Evolutionary conservation across 1,139 yeast genomes (phyloP), one percentile per base, ranked within the genome.

Genomic region (Candida sp.): DNA sequence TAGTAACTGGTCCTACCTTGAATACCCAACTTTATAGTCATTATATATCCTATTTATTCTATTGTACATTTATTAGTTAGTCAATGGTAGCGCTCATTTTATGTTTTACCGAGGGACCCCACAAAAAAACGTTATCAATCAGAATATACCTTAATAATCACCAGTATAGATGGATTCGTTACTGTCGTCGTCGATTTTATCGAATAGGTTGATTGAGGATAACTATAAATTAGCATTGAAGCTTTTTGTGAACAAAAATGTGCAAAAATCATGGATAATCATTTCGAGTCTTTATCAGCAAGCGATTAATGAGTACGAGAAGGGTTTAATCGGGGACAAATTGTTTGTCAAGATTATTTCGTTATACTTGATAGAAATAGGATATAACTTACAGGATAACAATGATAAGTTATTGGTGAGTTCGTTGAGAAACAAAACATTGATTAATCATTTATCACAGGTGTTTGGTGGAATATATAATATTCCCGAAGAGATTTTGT

Each of bases 221-320:
- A 61, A 59, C 43, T 73, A 70, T 49, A 61, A 64, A 41, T 52
- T 72, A 36, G 67, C 77, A 0, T 53, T 70, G 43, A 73, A 73
- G 54, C 61, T 62, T 44, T 73, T 73, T 51, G 62, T 68, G 52
- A 71, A 69, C 50, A 69, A 65, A 52, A 63, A 68, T 47, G 66
- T 72, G 39, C 56, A 52, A 5, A 58, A 60, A 41, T 70, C 77
- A 5, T 72, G 57, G 48, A 60, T 51, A 22, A 51, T 70, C 19
- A 56, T 63, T 22, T 54, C 52, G 36, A 52, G 56, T 39, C 53
- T 69, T 35, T 66, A 62, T 46, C 49, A 49, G 15, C 47, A 48
- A 11, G 47, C 63, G 15, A 58, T 63, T 42, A 46, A 50, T 5
- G 63, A 63, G 40, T 59, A 55, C 39, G 46, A 48, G 9, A 55